phyloP scores from a whole-genome alignment of 352 stramenopile species.

The Thalassiosira allenii region DNA sequence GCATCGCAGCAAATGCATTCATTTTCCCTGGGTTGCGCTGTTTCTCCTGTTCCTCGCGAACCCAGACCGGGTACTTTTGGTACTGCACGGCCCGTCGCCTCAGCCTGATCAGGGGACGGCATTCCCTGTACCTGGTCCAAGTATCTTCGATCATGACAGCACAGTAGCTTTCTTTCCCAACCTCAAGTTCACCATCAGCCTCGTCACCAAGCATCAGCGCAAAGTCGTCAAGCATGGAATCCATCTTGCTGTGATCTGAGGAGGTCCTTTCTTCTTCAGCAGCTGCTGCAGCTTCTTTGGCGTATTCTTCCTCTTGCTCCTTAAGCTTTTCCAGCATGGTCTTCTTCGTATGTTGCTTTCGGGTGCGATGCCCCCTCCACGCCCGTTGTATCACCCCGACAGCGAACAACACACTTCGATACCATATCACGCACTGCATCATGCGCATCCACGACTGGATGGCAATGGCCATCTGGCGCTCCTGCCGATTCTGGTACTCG shows the following conservation, averaged over 20 bases:
- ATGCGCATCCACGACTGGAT: no score
- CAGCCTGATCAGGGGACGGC: neutral
- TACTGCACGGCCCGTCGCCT: neutral
- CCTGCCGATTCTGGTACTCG: neutral
- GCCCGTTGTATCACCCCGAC: no score
- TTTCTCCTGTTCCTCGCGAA: no score
- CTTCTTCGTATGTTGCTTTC: no score
- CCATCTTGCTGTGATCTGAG: conserved; percentile 1
- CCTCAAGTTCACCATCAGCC: conserved; percentile 10
- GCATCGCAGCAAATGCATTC: no score
- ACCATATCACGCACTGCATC: no score
- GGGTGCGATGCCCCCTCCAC: no score
- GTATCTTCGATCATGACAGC: conserved; percentile 22
- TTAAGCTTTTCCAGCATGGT: neutral
- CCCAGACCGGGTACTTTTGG: no score
- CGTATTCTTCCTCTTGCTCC: neutral
- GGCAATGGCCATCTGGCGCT: no score
- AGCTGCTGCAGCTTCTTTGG: neutral
- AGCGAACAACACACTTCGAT: no score
- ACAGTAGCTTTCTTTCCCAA: conserved; percentile 11
- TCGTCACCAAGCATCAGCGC: conserved; percentile 6
- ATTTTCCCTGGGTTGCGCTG: no score
- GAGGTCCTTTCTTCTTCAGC: neutral
- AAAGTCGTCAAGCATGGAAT: conserved; percentile 25
- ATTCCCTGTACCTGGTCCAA: neutral